phyloP scores from a whole-genome alignment of 495 filamentous ascomycete genomes.

The Elasticomyces elasticus region DNA sequence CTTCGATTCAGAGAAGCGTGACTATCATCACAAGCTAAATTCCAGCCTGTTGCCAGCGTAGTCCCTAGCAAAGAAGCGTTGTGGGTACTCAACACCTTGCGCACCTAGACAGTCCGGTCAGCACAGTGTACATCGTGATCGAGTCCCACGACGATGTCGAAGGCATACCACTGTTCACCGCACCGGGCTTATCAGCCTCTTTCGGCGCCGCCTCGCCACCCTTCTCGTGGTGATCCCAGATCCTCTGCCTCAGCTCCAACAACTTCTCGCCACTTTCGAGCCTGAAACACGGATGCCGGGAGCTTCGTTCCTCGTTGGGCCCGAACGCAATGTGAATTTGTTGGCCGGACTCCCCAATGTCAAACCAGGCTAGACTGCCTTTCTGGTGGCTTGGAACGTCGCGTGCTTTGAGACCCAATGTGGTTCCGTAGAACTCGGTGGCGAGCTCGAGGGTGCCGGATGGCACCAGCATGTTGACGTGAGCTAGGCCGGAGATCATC shows the following conservation, averaged over 20 bases:
- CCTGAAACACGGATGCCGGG: slow-evolving; percentile 50
- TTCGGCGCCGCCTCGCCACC: slow-evolving; percentile 42
- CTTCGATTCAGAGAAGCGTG: too few species aligned
- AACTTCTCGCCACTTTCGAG: slow-evolving; percentile 39
- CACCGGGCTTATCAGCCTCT: slow-evolving; percentile 47
- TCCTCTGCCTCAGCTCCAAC: slow-evolving; percentile 35
- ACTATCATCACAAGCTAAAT: slow-evolving; percentile 48
- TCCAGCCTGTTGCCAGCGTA: slow-evolving; percentile 54
- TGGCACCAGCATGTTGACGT: slow-evolving; percentile 52
- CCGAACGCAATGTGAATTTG: slow-evolving; percentile 51
- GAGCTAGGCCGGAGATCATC: slow-evolving; percentile 52
- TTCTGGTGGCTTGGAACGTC: slow-evolving; percentile 43
- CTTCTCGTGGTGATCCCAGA: slow-evolving; percentile 45
- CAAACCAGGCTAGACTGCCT: slow-evolving; percentile 47
- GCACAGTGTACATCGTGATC: too few species aligned
- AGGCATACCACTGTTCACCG: slow-evolving; percentile 39
- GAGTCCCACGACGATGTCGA: not conserved
- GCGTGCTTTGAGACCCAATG: slow-evolving; percentile 41
- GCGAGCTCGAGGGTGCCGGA: slow-evolving; percentile 44
- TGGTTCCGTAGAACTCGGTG: slow-evolving; percentile 45
- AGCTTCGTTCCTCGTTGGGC: slow-evolving; percentile 37
- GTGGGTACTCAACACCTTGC: slow-evolving; percentile 48
- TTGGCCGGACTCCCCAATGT: slow-evolving; percentile 47
- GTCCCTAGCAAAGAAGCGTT: slow-evolving; percentile 53
- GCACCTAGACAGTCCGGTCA: slow-evolving; percentile 36